Evolutionary conservation across 305 asterid species (phyloP).

Genomic region (Rubia balearica): DNA sequence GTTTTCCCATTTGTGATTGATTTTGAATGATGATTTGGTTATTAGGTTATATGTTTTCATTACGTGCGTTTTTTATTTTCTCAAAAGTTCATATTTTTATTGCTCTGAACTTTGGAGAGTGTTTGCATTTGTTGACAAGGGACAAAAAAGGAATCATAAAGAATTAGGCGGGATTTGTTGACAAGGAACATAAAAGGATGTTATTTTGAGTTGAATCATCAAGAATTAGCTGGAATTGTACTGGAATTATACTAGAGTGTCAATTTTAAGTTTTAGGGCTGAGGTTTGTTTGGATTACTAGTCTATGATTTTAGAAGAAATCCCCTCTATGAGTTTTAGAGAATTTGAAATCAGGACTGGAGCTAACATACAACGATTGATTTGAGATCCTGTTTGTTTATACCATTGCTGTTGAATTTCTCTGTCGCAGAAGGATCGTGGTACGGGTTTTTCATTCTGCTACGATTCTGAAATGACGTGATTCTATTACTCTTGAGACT

Average conservation of each 20-base stretch:
- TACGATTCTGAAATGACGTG: slow-evolving; percentile 45
- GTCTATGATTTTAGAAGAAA: not conserved
- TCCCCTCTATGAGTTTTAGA: not conserved
- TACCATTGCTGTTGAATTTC: not conserved
- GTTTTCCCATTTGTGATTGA: not conserved
- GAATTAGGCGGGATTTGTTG: not conserved
- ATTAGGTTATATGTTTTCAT: not conserved
- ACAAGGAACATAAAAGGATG: not conserved
- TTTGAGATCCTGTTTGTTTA: not conserved
- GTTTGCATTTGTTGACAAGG: not conserved
- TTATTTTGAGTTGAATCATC: not conserved
- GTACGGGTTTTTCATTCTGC: slow-evolving; percentile 48
- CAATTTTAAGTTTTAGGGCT: not conserved
- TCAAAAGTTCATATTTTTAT: not conserved
- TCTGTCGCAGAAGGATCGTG: slow-evolving; percentile 32
- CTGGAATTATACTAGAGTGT: not conserved
- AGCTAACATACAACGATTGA: not conserved
- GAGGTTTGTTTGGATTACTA: not conserved
- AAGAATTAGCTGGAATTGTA: too few relatives aligned
- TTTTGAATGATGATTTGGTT: not conserved
- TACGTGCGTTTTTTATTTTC: not conserved
- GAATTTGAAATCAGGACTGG: not conserved
- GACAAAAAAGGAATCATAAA: not conserved
- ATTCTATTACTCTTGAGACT: slow-evolving; percentile 49
- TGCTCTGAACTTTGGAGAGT: not conserved